Percentiles rank a stretch among this genome's conserved stretches.
These are phyloP conservation scores for Penicillium pulvis DNA, from an alignment of 495 filamentous ascomycete genomes.

Conservation along the genomic window DNA sequence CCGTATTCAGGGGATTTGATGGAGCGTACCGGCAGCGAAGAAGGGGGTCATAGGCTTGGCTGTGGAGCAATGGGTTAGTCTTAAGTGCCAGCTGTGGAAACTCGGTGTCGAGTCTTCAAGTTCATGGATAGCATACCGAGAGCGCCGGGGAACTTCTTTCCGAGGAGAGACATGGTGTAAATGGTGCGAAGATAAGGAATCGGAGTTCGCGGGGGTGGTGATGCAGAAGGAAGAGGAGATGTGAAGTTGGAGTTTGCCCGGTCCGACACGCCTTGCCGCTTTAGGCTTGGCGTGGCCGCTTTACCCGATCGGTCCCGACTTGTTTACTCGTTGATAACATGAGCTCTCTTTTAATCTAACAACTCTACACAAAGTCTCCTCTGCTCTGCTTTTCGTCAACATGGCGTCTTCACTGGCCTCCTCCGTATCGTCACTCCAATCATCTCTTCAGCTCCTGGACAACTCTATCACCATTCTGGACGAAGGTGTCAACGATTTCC, in stretches of 20 bases:
- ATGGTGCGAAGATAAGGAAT: conserved; percentile 34
- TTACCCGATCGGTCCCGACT: conserved; percentile 32
- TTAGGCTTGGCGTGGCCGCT: conserved; percentile 30
- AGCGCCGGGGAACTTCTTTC: conserved; percentile 90
- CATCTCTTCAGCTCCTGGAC: conserved; percentile 70
- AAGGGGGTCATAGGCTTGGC: conserved; percentile 89
- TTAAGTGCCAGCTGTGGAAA: conserved; percentile 3
- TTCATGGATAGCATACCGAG: conserved; percentile 66
- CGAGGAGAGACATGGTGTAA: conserved; percentile 74
- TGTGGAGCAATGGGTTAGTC: conserved; percentile 48
- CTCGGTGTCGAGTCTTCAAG: not conserved
- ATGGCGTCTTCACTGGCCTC: conserved; percentile 57
- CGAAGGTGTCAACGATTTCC: conserved; percentile 71
- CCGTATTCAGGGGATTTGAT: conserved; percentile 2
- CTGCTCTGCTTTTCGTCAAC: not conserved
- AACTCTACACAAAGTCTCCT: not conserved
- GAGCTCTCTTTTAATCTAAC: not conserved
- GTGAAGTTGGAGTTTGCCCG: conserved; percentile 45
- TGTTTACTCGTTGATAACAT: conserved; percentile 2
- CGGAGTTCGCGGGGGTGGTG: conserved; percentile 34
- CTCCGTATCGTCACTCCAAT: conserved; percentile 71
- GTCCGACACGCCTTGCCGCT: conserved; percentile 38
- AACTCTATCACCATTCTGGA: conserved; percentile 73
- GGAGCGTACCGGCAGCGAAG: conserved; percentile 83
- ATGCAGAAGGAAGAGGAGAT: conserved; percentile 34